phyloP scores from a whole-genome alignment of 805 yeast genomes.

The Kodamaea kaohsiungensis region DNA sequence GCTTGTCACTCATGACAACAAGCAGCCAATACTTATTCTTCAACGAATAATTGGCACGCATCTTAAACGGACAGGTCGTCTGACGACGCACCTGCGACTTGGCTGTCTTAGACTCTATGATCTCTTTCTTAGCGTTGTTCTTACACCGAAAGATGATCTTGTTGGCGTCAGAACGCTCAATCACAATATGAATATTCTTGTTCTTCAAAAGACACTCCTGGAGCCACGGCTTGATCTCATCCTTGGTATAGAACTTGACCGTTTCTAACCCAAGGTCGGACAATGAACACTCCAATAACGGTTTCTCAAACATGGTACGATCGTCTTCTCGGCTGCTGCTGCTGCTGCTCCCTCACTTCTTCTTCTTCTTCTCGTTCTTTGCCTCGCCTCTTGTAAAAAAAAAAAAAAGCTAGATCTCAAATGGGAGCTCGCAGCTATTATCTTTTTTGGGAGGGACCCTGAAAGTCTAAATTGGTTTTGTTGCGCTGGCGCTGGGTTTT shows the following conservation, averaged over 20 bases:
- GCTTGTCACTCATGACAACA: slow-evolving; percentile 59
- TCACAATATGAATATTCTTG: slow-evolving; percentile 56
- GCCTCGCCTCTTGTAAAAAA: neutral
- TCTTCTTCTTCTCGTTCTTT: neutral
- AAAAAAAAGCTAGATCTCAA: slow-evolving; percentile 2
- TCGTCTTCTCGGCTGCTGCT: neutral
- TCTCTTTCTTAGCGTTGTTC: slow-evolving; percentile 23
- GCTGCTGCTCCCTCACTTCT: neutral
- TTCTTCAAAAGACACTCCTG: slow-evolving; percentile 44
- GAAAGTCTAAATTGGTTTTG: slow-evolving; percentile 3
- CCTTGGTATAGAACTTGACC: slow-evolving; percentile 34
- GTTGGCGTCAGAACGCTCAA: slow-evolving; percentile 60
- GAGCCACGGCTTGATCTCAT: slow-evolving; percentile 64
- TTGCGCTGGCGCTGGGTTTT: slow-evolving; percentile 1
- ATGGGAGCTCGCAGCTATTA: neutral
- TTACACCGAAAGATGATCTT: slow-evolving; percentile 67
- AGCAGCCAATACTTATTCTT: slow-evolving; percentile 57
- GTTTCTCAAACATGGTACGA: slow-evolving; percentile 6
- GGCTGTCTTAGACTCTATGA: slow-evolving; percentile 14
- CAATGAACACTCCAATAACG: slow-evolving; percentile 10
- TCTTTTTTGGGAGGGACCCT: slow-evolving; percentile 7
- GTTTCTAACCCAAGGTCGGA: slow-evolving; percentile 22
- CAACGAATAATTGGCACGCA: slow-evolving; percentile 61
- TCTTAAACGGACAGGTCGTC: slow-evolving; percentile 60
- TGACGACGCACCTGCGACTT: slow-evolving; percentile 20